Conservation (phyloP, 768 basidiomycete species). For the Hypsizygus marmoreus region DNA sequence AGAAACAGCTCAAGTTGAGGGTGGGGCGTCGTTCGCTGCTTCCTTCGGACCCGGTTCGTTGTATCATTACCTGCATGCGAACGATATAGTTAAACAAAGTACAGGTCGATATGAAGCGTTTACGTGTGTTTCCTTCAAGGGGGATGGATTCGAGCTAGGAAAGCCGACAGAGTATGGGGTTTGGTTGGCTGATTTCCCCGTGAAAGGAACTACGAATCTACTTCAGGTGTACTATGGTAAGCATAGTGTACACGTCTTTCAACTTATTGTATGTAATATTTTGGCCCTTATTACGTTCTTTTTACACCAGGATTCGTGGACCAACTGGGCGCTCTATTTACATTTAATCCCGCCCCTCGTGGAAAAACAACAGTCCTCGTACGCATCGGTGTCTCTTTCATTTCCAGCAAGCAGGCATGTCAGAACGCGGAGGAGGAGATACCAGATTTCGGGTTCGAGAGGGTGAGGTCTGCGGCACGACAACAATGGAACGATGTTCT, state of each 20-base stretch:
- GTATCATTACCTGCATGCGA: not conserved
- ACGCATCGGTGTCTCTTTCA: slow-evolving; percentile 67
- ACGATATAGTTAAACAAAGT: not conserved
- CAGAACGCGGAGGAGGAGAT: slow-evolving; percentile 63
- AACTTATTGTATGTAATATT: no score
- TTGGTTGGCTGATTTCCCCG: slow-evolving; percentile 52
- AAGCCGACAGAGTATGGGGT: slow-evolving; percentile 57
- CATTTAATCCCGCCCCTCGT: slow-evolving; percentile 45
- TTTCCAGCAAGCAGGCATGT: slow-evolving; percentile 62
- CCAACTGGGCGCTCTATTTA: slow-evolving; percentile 56
- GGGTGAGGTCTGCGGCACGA: slow-evolving; percentile 42
- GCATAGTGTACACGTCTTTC: slow-evolving; percentile 2
- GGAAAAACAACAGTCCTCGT: slow-evolving; percentile 47
- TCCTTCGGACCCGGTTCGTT: slow-evolving; percentile 55
- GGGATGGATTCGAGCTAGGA: slow-evolving; percentile 46
- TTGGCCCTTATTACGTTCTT: no score
- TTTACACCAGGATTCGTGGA: slow-evolving; percentile 45
- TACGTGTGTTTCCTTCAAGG: slow-evolving; percentile 63
- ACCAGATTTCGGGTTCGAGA: slow-evolving; percentile 55
- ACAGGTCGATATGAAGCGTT: slow-evolving; percentile 56
- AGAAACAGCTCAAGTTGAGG: slow-evolving; percentile 49
- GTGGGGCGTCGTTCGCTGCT: slow-evolving; percentile 49
- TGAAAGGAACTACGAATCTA: slow-evolving; percentile 45
- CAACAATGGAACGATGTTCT: slow-evolving; percentile 61
- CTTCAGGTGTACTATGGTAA: slow-evolving; percentile 51